A percentile compares a stretch with the other conserved stretches of the same genome.
phyloP scores from a whole-genome alignment of 1,284 basidiomycete species.

The Lignosus rhinocerotis region DNA sequence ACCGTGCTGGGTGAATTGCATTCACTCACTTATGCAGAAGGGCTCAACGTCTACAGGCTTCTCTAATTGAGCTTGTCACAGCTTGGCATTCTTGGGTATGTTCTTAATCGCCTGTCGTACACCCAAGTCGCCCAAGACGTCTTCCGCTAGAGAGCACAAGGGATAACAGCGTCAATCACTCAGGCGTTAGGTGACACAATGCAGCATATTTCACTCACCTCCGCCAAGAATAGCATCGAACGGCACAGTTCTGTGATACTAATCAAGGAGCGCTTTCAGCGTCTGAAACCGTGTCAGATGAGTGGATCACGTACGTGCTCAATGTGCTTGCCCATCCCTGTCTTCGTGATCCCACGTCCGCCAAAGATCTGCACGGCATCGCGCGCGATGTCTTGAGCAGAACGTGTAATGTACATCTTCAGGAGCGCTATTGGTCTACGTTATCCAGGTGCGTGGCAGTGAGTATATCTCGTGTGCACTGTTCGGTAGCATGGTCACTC shows the following conservation, averaged over 20 bases:
- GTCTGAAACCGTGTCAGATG: conserved; percentile 1
- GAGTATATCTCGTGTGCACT: too few relatives aligned
- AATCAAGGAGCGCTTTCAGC: conserved; percentile 16
- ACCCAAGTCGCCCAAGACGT: conserved; percentile 69
- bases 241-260: conserved; percentile 67
- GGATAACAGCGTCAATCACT: conserved; percentile 7
- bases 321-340: conserved; percentile 56
- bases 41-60: background rate
- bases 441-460: too few relatives aligned
- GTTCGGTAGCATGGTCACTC: conserved; percentile 2
- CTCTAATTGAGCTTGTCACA: conserved; percentile 35
- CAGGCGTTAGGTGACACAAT: background rate
- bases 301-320: conserved; percentile 52
- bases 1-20: too few relatives aligned
- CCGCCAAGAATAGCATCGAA: conserved; percentile 73
- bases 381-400: conserved; percentile 35
- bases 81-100: conserved; percentile 61
- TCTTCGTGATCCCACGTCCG: conserved; percentile 51
- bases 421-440: conserved; percentile 29
- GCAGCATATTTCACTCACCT: conserved; percentile 36
- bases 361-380: conserved; percentile 59
- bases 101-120: conserved; percentile 66
- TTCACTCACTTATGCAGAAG: too few relatives aligned
- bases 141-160: conserved; percentile 46
- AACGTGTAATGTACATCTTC: conserved; percentile 35